Evolutionary conservation across 2,329 filamentous ascomycete genomes (phyloP).

Genomic region (Fusarium nematophilum): DNA sequence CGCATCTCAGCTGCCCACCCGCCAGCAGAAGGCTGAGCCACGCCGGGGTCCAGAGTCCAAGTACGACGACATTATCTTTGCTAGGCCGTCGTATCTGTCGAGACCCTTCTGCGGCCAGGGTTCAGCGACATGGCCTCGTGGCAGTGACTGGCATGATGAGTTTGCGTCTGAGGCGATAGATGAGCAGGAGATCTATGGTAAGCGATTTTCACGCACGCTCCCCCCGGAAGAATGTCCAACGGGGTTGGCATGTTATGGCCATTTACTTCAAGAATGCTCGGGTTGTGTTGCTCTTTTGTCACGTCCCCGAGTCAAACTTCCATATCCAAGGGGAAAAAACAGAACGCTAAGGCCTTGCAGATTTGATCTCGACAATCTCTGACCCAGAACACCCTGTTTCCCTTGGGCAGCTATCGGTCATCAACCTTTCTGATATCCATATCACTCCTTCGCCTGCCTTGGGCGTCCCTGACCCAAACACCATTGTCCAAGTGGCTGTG

Average conservation of each 20-base stretch:
- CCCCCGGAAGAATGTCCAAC: constrained; percentile 1
- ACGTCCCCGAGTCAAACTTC: background rate
- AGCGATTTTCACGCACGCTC: constrained; percentile 32
- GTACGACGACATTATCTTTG: constrained; percentile 60
- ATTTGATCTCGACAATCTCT: constrained; percentile 93
- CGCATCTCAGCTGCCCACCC: constrained; percentile 87
- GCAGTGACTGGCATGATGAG: constrained; percentile 63
- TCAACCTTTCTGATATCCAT: constrained; percentile 93
- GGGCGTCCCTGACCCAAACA: constrained; percentile 60
- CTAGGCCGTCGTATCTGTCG: constrained; percentile 57
- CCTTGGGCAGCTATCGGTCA: constrained; percentile 90
- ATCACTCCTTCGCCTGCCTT: constrained; percentile 64
- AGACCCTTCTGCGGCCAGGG: constrained; percentile 53
- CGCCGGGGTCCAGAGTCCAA: constrained; percentile 60
- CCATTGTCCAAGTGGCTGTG: constrained; percentile 79
- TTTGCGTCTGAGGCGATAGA: constrained; percentile 85
- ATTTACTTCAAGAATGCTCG: background rate
- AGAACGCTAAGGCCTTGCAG: constrained; percentile 57
- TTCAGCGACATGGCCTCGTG: constrained; percentile 49
- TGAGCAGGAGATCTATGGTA: constrained; percentile 96
- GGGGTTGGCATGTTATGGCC: background rate
- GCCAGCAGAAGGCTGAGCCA: constrained; percentile 63
- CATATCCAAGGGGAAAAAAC: background rate
- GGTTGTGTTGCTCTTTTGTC: background rate
- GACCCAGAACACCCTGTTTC: constrained; percentile 97